phyloP scores from a whole-genome alignment of 371 early-diverging fungal genomes.

The Mortierella sp. region DNA sequence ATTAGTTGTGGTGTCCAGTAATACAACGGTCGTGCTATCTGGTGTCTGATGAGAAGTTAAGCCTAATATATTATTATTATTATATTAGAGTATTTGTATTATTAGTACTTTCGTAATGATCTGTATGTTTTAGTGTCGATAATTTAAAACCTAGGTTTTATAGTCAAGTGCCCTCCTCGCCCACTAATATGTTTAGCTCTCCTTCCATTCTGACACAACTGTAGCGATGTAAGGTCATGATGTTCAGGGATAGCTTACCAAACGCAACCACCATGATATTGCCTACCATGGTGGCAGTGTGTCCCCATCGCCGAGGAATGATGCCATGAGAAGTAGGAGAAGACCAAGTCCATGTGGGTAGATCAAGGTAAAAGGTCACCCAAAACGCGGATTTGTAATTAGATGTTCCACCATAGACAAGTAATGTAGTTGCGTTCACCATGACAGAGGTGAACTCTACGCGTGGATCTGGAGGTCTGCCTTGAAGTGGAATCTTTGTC shows the following conservation, averaged over 20 bases:
- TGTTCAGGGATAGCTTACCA: constrained; percentile 23
- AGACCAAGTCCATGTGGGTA: constrained; percentile 44
- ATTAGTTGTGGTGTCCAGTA: constrained; percentile 42
- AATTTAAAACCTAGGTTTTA: no score
- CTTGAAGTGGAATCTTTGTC: constrained; percentile 21
- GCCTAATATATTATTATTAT: constrained; percentile 12
- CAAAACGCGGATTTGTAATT: constrained; percentile 34
- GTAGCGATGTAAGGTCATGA: background rate
- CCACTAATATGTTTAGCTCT: no score
- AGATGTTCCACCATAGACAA: constrained; percentile 39
- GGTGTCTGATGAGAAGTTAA: constrained; percentile 9
- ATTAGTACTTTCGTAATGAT: no score
- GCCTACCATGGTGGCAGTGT: constrained; percentile 44
- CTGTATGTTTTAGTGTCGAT: no score
- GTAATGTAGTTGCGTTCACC: constrained; percentile 46
- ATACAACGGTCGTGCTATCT: constrained; percentile 8
- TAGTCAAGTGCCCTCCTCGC: background rate
- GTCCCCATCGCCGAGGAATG: constrained; percentile 46
- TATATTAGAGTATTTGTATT: no score
- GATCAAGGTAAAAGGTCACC: constrained; percentile 46
- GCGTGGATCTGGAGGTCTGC: constrained; percentile 38
- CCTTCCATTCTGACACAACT: no score
- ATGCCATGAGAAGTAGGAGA: constrained; percentile 28
- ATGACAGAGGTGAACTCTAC: constrained; percentile 32
- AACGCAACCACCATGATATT: constrained; percentile 43